Percentiles rank a stretch among this genome's conserved stretches.
Conservation (phyloP, 768 basidiomycete genomes). For the Chalciporus pseudorubinellus region DNA sequence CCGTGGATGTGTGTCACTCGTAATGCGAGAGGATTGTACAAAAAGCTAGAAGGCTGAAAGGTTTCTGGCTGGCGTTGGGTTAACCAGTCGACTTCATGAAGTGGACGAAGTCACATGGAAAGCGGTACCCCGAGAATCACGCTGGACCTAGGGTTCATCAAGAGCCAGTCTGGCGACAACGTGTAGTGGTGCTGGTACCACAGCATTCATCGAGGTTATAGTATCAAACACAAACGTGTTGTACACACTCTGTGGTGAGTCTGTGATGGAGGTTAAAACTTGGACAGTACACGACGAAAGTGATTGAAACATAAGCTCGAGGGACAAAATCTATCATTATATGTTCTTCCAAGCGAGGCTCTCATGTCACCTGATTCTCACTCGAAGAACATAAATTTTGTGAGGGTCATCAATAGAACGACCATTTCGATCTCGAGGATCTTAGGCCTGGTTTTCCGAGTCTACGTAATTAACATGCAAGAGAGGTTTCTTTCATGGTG, state of each 20-base stretch:
- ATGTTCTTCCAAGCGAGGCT: too few relatives aligned
- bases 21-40: neutral
- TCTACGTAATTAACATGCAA: too few relatives aligned
- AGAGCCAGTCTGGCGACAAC: neutral
- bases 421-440: too few relatives aligned
- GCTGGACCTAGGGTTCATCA: neutral
- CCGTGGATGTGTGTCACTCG: neutral
- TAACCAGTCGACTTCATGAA: slow-evolving; percentile 3
- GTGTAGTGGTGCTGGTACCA: slow-evolving; percentile 14
- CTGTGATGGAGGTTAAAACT: neutral
- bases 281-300: too few relatives aligned
- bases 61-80: neutral
- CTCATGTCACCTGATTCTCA: too few relatives aligned
- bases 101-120: slow-evolving; percentile 3
- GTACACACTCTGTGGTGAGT: neutral
- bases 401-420: too few relatives aligned
- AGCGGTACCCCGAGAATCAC: slow-evolving; percentile 4
- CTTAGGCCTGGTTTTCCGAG: too few relatives aligned
- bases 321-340: too few relatives aligned
- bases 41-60: neutral
- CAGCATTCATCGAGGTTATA: slow-evolving; percentile 12
- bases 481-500: too few relatives aligned
- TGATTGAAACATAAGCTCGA: too few relatives aligned
- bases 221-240: neutral
- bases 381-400: too few relatives aligned